Evolutionary conservation across 2,329 filamentous ascomycete species (phyloP), one percentile per base, ranked within the genome.

Genomic region (Fusarium pseudoanthophilum): DNA sequence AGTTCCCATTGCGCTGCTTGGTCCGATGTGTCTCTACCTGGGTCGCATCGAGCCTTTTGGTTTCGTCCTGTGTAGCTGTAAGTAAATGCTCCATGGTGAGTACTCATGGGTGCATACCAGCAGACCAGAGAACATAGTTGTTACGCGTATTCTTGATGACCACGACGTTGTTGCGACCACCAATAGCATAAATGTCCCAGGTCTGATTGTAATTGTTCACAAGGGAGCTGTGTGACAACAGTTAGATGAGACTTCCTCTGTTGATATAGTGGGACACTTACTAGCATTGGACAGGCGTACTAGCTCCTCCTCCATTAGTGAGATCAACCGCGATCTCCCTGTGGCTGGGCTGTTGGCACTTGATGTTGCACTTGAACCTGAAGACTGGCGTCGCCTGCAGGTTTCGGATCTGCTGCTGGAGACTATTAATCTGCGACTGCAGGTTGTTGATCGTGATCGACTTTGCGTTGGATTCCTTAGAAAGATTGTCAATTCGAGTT

Each of bases 251-350:
- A 9, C 2, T 7, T 24, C 4, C 15, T 10, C 13, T 26, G 21
- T 14, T 20, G 10, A 0, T 13, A 21, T 13, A 16, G 4, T 9
- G 26, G 7, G 20, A 26, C 11, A 65, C 59, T 56, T 28, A 56
- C 63, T 30, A 52, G 10, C 45, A 60, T 11, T 62, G 58, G 2
- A 64, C 46, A 5, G 62, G 32, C 6, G 62, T 48, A 40, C 57
- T 26, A 5, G 46, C 39, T 5, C 57, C 62, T 7, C 62, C 57
- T 32, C 46, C 46, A 7, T 49, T 9, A 2, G 16, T n/a, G 1
- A 62, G 48, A 13, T 65, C 63, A n/a, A 65, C 52, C 8, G 40
- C 45, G 9, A 64, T 43, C 30, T 63, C 39, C 16, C 51, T 64
- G 20, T 20, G 15, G 21, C 40, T 28, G 3, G 43, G 34, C 15